Percentiles rank a stretch among this genome's conserved stretches.
These are phyloP conservation scores for Lachnellula hyalina DNA, from an alignment of 2,329 filamentous ascomycete genomes.

Conservation along the genomic window DNA sequence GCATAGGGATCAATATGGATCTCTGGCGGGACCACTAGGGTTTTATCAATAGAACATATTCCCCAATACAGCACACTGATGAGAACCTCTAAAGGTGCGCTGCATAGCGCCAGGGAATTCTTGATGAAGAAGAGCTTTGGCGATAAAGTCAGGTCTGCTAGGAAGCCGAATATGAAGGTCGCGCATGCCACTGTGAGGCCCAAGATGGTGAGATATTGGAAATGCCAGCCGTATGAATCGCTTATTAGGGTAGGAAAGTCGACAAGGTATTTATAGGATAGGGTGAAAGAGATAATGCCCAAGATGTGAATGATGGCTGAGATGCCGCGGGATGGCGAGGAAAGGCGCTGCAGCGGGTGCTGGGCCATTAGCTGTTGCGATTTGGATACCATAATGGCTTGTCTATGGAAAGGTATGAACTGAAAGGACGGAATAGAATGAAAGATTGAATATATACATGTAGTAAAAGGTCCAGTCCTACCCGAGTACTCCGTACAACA, in stretches of 20 bases:
- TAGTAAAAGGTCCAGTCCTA: neutral
- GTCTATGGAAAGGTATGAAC: conserved; percentile 1
- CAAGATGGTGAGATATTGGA: conserved; percentile 64
- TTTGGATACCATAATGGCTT: conserved; percentile 11
- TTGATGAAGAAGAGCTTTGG: conserved; percentile 57
- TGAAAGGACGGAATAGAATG: neutral
- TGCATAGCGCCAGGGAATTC: conserved; percentile 60
- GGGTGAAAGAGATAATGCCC: conserved; percentile 48
- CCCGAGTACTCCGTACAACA: neutral
- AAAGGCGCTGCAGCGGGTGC: conserved; percentile 61
- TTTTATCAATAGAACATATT: conserved; percentile 50
- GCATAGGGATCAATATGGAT: conserved; percentile 49
- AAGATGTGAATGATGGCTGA: conserved; percentile 58
- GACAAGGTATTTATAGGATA: conserved; percentile 48
- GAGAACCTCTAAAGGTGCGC: conserved; percentile 64
- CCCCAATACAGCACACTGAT: conserved; percentile 72
- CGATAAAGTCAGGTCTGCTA: conserved; percentile 59
- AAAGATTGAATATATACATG: neutral
- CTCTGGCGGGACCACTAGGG: conserved; percentile 48
- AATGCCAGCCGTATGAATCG: conserved; percentile 50
- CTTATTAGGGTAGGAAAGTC: conserved; percentile 48
- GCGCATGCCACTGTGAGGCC: conserved; percentile 56
- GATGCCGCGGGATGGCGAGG: conserved; percentile 57
- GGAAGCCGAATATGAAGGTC: conserved; percentile 56
- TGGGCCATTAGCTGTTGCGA: conserved; percentile 33